Base-by-base conservation (phyloP, 208 protist genomes). In the Leishmania lainsoni region DNA sequence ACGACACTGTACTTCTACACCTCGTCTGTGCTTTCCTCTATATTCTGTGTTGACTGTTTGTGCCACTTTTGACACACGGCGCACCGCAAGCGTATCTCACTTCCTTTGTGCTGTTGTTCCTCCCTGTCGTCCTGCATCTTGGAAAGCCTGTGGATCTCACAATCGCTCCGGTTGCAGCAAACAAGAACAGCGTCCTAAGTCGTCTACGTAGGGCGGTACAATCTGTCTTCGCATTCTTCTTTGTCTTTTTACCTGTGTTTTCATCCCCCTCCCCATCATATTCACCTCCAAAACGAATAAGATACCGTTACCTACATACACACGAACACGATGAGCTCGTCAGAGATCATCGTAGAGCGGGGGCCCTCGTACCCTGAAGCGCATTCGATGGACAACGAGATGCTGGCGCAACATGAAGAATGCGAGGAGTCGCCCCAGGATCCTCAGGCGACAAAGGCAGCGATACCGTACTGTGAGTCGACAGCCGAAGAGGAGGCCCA, bases 331-430 rank as follows among this genome's bases (percentile, higher is more conserved):
- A 86, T 79, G 78, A 79, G 66, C 65, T 71, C 52, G 2, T 39
- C 22, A 17, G 78, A 69, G 0, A 56, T 69, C 10, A 82, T 82
- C 54, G 51, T 77, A 39, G 70, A 81, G 78, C 73, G 63, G 32
- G 32, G 68, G 10, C 66, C 78, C 39, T 76, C 66, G 16, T 71
- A 56, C 29, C 59, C 74, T 32, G 70, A 76, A 48, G 35, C 49
- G 52, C 72, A 59, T 5, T 48, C 56, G 2, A 66, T 54, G 72
- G 12, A 22, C 35, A 26, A 17, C 14, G 61, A 56, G 70, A 26
- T 20, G n/a, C 56, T 2, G 51, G 45, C 2, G 61, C 32, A 58
- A 5, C 56, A 76, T 39, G 35, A 39, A 59, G 69, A 58, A n/a
- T 48, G 59, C 45, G 20, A 52, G 42, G 5, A 72, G 20, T 42